Evolutionary conservation across 106 monocot genomes (phyloP).

Genomic region (Dendrobium chrysotoxum): DNA sequence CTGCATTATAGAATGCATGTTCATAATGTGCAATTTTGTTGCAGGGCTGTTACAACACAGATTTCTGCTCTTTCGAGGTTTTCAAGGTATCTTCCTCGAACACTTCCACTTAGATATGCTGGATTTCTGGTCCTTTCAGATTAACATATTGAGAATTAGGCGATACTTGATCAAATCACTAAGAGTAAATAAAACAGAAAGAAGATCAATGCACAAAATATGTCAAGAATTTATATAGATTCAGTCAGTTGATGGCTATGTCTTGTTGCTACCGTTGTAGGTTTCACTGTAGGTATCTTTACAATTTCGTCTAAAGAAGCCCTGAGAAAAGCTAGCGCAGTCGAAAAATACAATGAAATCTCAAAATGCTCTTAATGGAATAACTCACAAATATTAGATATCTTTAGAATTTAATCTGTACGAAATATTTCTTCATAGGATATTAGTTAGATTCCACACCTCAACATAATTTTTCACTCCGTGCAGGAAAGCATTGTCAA

Average conservation of each 20-base stretch:
- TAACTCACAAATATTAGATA: too few species aligned
- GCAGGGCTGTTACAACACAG: conserved; percentile 1
- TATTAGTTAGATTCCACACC: background rate
- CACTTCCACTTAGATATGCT: background rate
- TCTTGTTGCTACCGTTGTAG: too few species aligned
- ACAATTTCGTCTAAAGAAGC: too few species aligned
- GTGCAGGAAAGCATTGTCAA: conserved; percentile 6
- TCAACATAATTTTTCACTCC: background rate
- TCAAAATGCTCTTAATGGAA: too few species aligned
- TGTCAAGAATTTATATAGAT: too few species aligned
- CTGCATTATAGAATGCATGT: background rate
- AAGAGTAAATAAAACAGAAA: too few species aligned
- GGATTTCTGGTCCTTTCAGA: background rate
- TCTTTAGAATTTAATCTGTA: too few species aligned
- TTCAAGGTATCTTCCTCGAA: conserved; percentile 4
- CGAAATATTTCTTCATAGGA: background rate
- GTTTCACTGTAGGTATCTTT: too few species aligned
- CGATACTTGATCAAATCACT: too few species aligned
- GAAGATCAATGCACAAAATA: too few species aligned
- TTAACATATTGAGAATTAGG: background rate
- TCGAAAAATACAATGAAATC: too few species aligned
- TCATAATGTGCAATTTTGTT: background rate
- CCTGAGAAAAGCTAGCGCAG: too few species aligned
- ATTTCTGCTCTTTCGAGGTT: conserved; percentile 7
- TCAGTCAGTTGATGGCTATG: background rate